Conservation (phyloP, 169 alveolate genomes). For the Cryptosporidium tyzzeri region DNA sequence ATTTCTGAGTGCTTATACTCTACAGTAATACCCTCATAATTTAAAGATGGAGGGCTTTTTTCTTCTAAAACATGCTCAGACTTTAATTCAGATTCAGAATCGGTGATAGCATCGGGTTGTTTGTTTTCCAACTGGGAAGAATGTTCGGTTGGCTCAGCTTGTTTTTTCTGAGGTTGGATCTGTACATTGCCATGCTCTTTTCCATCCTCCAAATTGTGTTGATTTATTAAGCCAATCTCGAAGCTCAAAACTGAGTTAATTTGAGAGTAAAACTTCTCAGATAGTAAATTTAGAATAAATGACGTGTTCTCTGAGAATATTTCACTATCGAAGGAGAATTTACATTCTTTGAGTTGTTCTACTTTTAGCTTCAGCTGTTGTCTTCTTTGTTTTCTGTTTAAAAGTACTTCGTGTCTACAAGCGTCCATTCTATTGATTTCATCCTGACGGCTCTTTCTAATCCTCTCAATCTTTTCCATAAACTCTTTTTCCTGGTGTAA, state of each 20-base stretch:
- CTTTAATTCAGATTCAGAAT: neutral
- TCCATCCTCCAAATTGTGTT: conserved; percentile 39
- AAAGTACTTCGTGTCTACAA: conserved; percentile 3
- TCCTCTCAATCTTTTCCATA: conserved; percentile 57
- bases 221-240: conserved; percentile 13
- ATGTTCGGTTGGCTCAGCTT: neutral
- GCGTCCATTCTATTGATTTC: conserved; percentile 22
- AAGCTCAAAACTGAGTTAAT: conserved; percentile 35
- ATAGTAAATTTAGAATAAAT: neutral
- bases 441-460: conserved; percentile 7
- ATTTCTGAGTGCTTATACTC: neutral
- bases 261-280: conserved; percentile 20
- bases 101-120: neutral
- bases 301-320: neutral
- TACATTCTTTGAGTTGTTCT: conserved; percentile 31
- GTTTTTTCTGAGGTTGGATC: neutral
- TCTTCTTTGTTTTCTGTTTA: conserved; percentile 24
- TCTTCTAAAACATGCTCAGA: neutral
- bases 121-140: neutral
- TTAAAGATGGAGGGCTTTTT: neutral
- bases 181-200: neutral
- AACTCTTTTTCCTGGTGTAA: conserved; percentile 60
- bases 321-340: conserved; percentile 7
- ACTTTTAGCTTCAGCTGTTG: conserved; percentile 3
- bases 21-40: neutral